Conservation (phyloP, 306 rosid species). For the Cicer chorassanicum region DNA sequence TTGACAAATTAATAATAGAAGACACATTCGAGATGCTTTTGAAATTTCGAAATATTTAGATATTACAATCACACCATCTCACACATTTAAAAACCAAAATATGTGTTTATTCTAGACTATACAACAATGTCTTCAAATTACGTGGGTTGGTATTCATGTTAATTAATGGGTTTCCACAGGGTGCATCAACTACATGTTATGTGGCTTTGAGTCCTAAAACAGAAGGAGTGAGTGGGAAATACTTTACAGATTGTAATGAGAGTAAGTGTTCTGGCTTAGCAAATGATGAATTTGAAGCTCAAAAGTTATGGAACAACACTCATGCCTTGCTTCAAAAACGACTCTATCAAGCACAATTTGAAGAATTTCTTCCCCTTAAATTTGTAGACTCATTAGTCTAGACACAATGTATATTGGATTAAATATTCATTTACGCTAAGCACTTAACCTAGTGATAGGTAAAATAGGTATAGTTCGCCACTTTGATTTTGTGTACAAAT, state of each 20-base stretch:
- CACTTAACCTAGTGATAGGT: background rate
- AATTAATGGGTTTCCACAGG: constrained; percentile 49
- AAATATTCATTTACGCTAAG: constrained; percentile 29
- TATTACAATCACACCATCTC: too few relatives aligned
- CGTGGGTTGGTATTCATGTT: background rate
- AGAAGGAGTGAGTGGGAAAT: constrained; percentile 78
- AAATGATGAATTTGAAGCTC: constrained; percentile 78
- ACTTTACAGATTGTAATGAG: constrained; percentile 87
- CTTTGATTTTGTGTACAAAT: constrained; percentile 27
- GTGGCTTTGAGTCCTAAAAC: constrained; percentile 74
- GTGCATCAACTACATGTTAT: constrained; percentile 90
- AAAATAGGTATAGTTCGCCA: constrained; percentile 36
- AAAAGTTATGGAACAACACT: constrained; percentile 74
- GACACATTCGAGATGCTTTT: too few relatives aligned
- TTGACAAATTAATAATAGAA: too few relatives aligned
- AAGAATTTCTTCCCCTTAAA: constrained; percentile 23
- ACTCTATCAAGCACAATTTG: constrained; percentile 55
- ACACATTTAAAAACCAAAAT: too few relatives aligned
- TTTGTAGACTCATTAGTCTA: background rate
- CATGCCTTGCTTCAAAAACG: constrained; percentile 61
- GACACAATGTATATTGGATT: constrained; percentile 46
- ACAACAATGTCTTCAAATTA: background rate
- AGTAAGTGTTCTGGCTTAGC: constrained; percentile 72
- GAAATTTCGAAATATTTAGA: too few relatives aligned
- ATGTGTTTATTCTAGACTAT: too few relatives aligned